Base-by-base conservation (phyloP, 441 rosid species). In the Aleurites moluccanus region DNA sequence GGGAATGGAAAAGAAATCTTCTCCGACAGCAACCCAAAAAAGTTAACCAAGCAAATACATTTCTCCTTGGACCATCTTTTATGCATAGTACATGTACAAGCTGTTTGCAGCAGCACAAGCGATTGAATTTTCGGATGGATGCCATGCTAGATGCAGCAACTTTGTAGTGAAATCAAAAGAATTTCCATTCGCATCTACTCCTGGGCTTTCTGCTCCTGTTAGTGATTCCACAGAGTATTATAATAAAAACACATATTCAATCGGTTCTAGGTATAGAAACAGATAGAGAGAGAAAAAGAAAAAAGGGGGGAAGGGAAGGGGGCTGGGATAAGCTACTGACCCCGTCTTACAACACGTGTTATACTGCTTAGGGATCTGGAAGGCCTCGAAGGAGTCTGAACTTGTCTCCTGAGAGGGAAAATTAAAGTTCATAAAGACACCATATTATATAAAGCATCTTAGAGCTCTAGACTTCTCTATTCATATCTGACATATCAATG, bases 101-200 rank as follows among this genome's bases (percentile, higher is more conserved):
- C 99, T 96, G 91, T 93, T 96, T 75, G 96, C 91, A 70, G 99
- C 99, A 70, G 99, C 99, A 80, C 97, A 89, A 73, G 99, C 99
- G 25, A 96, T 85, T 14, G 98, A 89, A 78, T 96, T 92, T 80
- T 96, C 98, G 0, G 93, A 82, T 27, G 99, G 99, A 74, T 96
- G 99, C 98, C 99, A 96, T 10, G 99, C 98, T 77, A 96, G 84
- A 83, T 96, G 98, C 77, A 93, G 94, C 85, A 96, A 76, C 84
- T 96, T 96, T 44, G 93, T 86, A 0, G 97, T 88, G 87, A 91
- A 91, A 85, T 93, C 99, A 70, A 85, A 88, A 20, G 98, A 81
- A 85, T 90, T 93, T 78, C 98, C 99, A 76, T 93, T 93, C 27
- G 97, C 81, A 77, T 93, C 97, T 50, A 88, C 86, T 80, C 93